These are phyloP conservation scores for Kondoa subrosea DNA, from an alignment of 768 basidiomycete genomes.

Conservation along the genomic window DNA sequence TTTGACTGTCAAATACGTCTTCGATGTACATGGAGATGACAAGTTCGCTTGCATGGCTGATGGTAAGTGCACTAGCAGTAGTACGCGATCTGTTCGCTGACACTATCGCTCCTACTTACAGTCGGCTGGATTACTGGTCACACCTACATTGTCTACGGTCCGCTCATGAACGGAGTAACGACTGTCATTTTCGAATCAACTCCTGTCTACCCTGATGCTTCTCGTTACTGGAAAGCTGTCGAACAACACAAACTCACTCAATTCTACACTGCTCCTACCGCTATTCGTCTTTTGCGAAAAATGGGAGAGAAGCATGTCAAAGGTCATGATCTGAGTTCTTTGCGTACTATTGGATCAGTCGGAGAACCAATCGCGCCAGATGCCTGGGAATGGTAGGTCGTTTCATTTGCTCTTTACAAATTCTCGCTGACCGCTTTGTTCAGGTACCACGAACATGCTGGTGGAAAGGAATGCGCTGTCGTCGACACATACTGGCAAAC, in stretches of 20 bases:
- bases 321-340: slow-evolving; percentile 56
- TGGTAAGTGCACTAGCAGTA: slow-evolving; percentile 8
- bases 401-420: not conserved
- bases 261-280: slow-evolving; percentile 81
- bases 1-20: slow-evolving; percentile 88
- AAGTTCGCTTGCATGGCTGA: slow-evolving; percentile 97
- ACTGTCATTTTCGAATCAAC: slow-evolving; percentile 79
- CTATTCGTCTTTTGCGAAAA: slow-evolving; percentile 76
- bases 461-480: slow-evolving; percentile 58
- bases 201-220: slow-evolving; percentile 86
- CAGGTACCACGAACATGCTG: slow-evolving; percentile 77
- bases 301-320: slow-evolving; percentile 75
- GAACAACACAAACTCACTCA: slow-evolving; percentile 85
- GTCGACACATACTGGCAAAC: slow-evolving; percentile 56
- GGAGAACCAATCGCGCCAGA: slow-evolving; percentile 99
- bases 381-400: slow-evolving; percentile 70
- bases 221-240: slow-evolving; percentile 92
- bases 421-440: too few relatives aligned
- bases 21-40: slow-evolving; percentile 92
- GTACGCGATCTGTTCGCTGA: too few relatives aligned
- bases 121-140: slow-evolving; percentile 98
- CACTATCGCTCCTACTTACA: not conserved
- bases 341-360: slow-evolving; percentile 79
- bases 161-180: slow-evolving; percentile 44
- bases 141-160: slow-evolving; percentile 42